A percentile compares a stretch with the other conserved stretches of the same genome.
These are phyloP conservation scores for Bruguiera gymnorhiza DNA, from an alignment of 345 rosid species.

Conservation along the genomic window DNA sequence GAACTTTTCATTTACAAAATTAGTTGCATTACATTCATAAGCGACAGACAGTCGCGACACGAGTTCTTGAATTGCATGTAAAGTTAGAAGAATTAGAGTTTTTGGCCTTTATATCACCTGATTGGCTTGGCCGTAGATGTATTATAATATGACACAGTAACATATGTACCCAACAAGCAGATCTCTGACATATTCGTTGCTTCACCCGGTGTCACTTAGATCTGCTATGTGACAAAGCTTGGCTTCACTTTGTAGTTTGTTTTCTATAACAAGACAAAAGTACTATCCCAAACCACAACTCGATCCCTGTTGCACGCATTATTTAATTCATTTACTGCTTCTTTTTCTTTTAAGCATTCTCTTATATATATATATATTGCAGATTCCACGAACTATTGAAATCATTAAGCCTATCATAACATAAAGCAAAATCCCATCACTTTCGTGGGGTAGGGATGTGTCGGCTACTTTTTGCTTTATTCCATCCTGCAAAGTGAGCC, in stretches of 20 bases:
- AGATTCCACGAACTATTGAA: background rate
- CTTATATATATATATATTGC: background rate
- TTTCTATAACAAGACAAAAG: conserved; percentile 47
- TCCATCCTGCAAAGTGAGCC: conserved; percentile 26
- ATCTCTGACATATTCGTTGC: conserved; percentile 61
- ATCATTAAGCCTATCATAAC: background rate
- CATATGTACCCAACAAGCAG: background rate
- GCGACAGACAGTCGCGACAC: background rate
- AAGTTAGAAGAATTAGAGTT: background rate
- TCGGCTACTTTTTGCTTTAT: conserved; percentile 51
- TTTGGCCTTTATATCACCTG: background rate
- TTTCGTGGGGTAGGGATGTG: conserved; percentile 34
- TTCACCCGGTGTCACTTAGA: conserved; percentile 37
- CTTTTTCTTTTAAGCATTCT: conserved; percentile 9
- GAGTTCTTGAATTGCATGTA: background rate
- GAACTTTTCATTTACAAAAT: no score
- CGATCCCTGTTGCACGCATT: background rate
- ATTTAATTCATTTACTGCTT: background rate
- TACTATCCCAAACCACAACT: conserved; percentile 24
- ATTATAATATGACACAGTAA: background rate
- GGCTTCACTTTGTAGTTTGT: conserved; percentile 39
- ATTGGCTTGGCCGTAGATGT: background rate
- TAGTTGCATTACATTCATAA: no score
- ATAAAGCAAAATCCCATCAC: conserved; percentile 24
- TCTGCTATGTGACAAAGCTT: conserved; percentile 33